Conservation (phyloP, 768 basidiomycete genomes). For the Collybia mongolica region DNA sequence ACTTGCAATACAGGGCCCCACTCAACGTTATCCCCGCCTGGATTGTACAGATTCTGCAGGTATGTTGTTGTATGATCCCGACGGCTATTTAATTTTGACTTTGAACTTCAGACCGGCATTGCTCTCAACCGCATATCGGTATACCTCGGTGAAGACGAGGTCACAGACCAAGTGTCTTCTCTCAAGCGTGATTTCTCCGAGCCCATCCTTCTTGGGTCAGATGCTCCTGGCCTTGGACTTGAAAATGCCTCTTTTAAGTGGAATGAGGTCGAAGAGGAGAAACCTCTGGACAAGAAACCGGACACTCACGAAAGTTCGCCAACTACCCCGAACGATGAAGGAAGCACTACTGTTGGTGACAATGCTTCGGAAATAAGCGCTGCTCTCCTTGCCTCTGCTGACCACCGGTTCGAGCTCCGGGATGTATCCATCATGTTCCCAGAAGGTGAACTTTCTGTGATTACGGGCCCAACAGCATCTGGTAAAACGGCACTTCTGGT, state of each 20-base stretch:
- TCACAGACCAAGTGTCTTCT: slow-evolving; percentile 62
- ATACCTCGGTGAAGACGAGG: slow-evolving; percentile 72
- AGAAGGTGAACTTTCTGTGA: slow-evolving; percentile 62
- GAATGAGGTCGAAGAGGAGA: slow-evolving; percentile 45
- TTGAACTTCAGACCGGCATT: slow-evolving; percentile 46
- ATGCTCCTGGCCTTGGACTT: slow-evolving; percentile 50
- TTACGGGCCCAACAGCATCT: slow-evolving; percentile 79
- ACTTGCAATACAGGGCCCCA: slow-evolving; percentile 43
- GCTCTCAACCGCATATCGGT: slow-evolving; percentile 66
- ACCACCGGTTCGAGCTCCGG: slow-evolving; percentile 62
- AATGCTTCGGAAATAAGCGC: slow-evolving; percentile 18
- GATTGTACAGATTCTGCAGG: slow-evolving; percentile 76
- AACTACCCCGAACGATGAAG: slow-evolving; percentile 10
- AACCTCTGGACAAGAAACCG: slow-evolving; percentile 9
- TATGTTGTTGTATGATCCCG: slow-evolving; percentile 11
- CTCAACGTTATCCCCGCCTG: slow-evolving; percentile 79
- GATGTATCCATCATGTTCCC: slow-evolving; percentile 75
- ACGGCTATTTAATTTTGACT: background rate
- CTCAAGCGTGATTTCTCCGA: slow-evolving; percentile 42
- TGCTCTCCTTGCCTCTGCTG: slow-evolving; percentile 23
- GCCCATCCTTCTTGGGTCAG: slow-evolving; percentile 23
- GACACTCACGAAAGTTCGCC: background rate
- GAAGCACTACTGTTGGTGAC: slow-evolving; percentile 19
- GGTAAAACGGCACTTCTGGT: slow-evolving; percentile 83
- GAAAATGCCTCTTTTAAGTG: slow-evolving; percentile 60